Percentiles rank a stretch among this genome's conserved stretches.
Conservation (phyloP, 805 yeast genomes). For the Yarrowia deformans region DNA sequence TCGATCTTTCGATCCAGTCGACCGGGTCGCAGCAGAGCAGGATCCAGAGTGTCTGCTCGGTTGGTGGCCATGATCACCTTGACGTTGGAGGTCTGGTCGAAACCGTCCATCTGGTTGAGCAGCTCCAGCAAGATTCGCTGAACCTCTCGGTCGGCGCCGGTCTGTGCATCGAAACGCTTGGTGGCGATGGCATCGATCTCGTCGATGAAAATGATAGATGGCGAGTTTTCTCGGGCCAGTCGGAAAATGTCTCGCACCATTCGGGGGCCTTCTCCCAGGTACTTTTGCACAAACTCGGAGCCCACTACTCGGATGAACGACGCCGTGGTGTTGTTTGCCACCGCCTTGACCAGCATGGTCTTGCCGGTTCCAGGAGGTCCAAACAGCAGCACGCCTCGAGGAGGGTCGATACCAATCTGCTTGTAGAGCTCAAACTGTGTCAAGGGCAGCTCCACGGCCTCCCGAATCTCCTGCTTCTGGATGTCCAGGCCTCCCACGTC, state of each 20-base stretch:
- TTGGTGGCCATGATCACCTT: constrained; percentile 99
- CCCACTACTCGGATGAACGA: constrained; percentile 96
- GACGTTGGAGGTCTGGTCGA: constrained; percentile 92
- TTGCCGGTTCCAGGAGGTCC: constrained; percentile 99
- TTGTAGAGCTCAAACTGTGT: constrained; percentile 95
- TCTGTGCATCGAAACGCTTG: constrained; percentile 98
- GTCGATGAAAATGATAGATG: constrained; percentile 95
- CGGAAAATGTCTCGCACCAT: constrained; percentile 99
- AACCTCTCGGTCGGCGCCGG: constrained; percentile 99
- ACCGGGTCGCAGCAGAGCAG: constrained; percentile 97
- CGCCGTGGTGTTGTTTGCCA: constrained; percentile 95
- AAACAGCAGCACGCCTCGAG: constrained; percentile 94
- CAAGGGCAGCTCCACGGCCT: constrained; percentile 96
- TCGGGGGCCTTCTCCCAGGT: constrained; percentile 98
- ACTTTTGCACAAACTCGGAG: constrained; percentile 97
- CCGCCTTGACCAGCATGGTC: constrained; percentile 98
- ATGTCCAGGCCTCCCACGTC: constrained; percentile 99
- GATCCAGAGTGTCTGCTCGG: constrained; percentile 99
- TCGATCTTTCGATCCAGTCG: constrained; percentile 98
- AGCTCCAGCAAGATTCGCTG: constrained; percentile 96
- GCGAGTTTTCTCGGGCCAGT: constrained; percentile 96
- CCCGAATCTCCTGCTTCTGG: constrained; percentile 99
- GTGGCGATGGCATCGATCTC: constrained; percentile 99
- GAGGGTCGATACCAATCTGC: constrained; percentile 99
- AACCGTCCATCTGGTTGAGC: constrained; percentile 99